These are phyloP conservation scores for Lathyrus oleraceus DNA, from an alignment of 306 rosid genomes.

Conservation along the genomic window DNA sequence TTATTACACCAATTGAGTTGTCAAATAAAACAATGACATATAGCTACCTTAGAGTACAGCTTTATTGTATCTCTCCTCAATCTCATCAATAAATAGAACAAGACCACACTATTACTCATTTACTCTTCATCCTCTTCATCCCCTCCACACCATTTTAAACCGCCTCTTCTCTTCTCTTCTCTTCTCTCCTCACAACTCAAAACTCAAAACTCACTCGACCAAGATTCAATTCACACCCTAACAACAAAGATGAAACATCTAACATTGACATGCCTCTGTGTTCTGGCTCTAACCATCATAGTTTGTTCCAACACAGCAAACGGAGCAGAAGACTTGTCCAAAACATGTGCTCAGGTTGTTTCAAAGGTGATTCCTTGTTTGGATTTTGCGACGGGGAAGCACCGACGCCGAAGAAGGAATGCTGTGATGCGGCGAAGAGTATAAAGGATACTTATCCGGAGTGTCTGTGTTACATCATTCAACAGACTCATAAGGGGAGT, in stretches of 20 bases:
- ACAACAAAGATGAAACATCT: background rate
- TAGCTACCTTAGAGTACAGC: background rate
- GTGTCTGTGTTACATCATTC: constrained; percentile 75
- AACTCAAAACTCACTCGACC: no score
- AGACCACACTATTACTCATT: background rate
- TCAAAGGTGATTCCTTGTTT: constrained; percentile 58
- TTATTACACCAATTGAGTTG: background rate
- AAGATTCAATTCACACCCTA: no score
- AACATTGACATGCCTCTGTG: background rate
- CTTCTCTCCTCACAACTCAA: no score
- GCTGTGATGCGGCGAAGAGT: constrained; percentile 52
- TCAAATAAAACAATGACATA: constrained; percentile 12
- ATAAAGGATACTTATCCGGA: constrained; percentile 58
- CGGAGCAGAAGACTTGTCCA: constrained; percentile 29
- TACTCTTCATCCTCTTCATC: background rate
- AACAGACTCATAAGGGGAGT: constrained; percentile 60
- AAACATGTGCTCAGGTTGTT: constrained; percentile 47
- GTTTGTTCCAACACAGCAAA: background rate
- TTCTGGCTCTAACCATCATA: background rate
- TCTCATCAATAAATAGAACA: constrained; percentile 23
- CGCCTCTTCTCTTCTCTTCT: no score
- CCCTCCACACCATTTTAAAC: background rate
- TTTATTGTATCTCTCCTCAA: background rate
- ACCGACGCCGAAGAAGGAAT: constrained; percentile 52
- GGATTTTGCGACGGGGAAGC: constrained; percentile 58